Evolutionary conservation across 768 basidiomycete species (phyloP), one percentile per base, ranked within the genome.

Genomic region (Hemileccinum impolitum): DNA sequence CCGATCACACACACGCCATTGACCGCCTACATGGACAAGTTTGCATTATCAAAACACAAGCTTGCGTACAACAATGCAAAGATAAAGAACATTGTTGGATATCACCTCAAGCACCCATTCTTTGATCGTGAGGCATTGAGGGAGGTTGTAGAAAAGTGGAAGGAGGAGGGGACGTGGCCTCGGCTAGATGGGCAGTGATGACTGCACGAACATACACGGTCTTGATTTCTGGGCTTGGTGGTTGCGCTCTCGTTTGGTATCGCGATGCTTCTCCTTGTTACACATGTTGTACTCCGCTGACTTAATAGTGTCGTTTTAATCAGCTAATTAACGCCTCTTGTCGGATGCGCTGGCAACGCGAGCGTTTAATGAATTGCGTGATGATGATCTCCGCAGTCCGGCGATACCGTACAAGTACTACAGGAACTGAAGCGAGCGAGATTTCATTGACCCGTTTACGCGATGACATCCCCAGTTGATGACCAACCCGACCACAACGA

Each of bases 61-160:
- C 70, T 91, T 36, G 80, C 81, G 6, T 82, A 87, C 64, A 79
- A 70, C 68, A 88, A 87, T 54, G 68, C 63, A 43, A 93, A 90
- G 72, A 74, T 92, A 62, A 87, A 90, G 65, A 71, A 76, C 26
- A 61, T 90, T n/a, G 56, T 87, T 18, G 85, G 84, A 1, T 92
- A 89, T 65, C 69, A 77, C 53, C 70, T 90, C 41, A 78, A 75
- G 55, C 71, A 71, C 30, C 88, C 91, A 1, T 58, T 75, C 31
- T 82, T 92, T 60, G 75, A 73, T 57, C 78, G 77, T 39, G 81
- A 81, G 15, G 71, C 77, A 7, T 62, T 93, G 45, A 70, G 74
- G 59, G 88, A 91, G 48, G 74, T 89, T 26, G 78, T 93, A 30
- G 84, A 86, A 58, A 85, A 86, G 64, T 91, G 86, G 82, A 89